phyloP scores from a whole-genome alignment of 2,329 filamentous ascomycete species.

The Penicillium sp. region DNA sequence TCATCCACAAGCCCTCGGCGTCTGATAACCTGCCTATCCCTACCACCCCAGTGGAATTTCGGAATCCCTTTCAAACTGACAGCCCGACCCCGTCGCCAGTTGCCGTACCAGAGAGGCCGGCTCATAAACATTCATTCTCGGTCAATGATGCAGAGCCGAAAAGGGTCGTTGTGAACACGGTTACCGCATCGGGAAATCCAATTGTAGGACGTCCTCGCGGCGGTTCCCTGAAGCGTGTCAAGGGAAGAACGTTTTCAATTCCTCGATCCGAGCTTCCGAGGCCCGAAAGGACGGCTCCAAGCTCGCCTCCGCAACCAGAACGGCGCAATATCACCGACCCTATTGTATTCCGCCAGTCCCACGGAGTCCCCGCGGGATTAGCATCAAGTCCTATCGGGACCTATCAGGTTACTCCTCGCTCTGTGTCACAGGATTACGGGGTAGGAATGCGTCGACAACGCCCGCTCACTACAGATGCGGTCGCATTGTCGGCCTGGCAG shows the following conservation, averaged over 20 bases:
- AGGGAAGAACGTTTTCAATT: constrained; percentile 29
- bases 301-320: constrained; percentile 21
- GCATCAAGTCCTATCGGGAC: too few species aligned
- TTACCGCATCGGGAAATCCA: constrained; percentile 17
- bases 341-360: constrained; percentile 33
- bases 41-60: constrained; percentile 26
- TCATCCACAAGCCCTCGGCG: constrained; percentile 25
- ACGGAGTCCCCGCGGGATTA: too few species aligned
- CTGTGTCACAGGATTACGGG: constrained; percentile 24
- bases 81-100: constrained; percentile 4
- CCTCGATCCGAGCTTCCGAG: constrained; percentile 23
- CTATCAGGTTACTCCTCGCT: constrained; percentile 16
- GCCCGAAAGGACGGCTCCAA: constrained; percentile 24
- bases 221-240: constrained; percentile 25
- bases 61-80: constrained; percentile 28
- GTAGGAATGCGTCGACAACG: constrained; percentile 21
- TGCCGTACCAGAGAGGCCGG: constrained; percentile 10
- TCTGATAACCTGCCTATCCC: constrained; percentile 21
- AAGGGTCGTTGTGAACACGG: constrained; percentile 17
- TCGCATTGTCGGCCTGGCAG: constrained; percentile 27
- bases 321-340: constrained; percentile 41
- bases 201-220: constrained; percentile 32
- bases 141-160: constrained; percentile 24
- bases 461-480: constrained; percentile 26
- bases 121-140: constrained; percentile 14